Evolutionary conservation across 768 basidiomycete genomes (phyloP).

Genomic region (Exidia glandulosa): DNA sequence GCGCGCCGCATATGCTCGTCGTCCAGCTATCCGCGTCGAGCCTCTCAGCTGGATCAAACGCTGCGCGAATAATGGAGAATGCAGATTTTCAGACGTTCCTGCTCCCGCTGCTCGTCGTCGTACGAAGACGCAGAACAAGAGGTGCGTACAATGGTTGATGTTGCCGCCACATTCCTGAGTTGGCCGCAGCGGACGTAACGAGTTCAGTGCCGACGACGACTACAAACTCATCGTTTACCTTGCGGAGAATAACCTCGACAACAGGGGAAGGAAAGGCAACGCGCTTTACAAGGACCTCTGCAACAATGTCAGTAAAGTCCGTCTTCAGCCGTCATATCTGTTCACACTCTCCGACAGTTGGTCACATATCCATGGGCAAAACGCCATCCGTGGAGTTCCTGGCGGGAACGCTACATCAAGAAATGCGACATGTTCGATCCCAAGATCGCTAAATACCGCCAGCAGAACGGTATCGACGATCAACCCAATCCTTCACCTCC

Average conservation of each 20-base stretch:
- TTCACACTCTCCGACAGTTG: constrained; percentile 3
- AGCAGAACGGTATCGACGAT: background rate
- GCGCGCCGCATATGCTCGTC: background rate
- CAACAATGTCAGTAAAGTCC: constrained; percentile 40
- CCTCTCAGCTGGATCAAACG: constrained; percentile 78
- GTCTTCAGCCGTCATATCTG: background rate
- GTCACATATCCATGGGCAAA: constrained; percentile 56
- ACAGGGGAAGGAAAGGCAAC: constrained; percentile 74
- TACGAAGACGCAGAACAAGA: constrained; percentile 61
- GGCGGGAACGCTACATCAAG: constrained; percentile 85
- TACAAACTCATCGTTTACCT: constrained; percentile 67
- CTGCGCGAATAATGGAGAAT: constrained; percentile 56
- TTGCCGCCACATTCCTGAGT: background rate
- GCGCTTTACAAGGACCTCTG: constrained; percentile 73
- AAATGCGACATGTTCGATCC: constrained; percentile 56
- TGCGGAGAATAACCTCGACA: constrained; percentile 72
- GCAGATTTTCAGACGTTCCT: constrained; percentile 63
- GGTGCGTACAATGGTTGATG: background rate
- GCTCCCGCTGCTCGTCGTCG: constrained; percentile 73
- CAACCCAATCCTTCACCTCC: background rate
- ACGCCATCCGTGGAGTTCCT: constrained; percentile 83
- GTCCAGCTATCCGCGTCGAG: constrained; percentile 32
- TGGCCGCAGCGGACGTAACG: constrained; percentile 44
- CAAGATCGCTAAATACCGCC: constrained; percentile 32
- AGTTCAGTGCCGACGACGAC: constrained; percentile 71